These are phyloP conservation scores for Leccinum rimulosum DNA, from an alignment of 768 basidiomycete genomes.

Conservation along the genomic window DNA sequence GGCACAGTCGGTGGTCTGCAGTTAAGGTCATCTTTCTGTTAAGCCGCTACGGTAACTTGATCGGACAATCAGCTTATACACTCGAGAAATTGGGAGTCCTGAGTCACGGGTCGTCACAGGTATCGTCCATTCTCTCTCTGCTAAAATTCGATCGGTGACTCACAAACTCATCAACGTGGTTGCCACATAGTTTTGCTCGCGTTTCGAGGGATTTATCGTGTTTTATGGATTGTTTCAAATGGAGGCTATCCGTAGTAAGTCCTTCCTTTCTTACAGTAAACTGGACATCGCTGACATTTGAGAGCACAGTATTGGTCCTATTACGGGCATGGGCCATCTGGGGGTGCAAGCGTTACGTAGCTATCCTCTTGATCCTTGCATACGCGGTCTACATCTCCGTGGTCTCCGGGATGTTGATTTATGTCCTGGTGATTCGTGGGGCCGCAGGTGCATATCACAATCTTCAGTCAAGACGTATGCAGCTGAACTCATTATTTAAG, in stretches of 20 bases:
- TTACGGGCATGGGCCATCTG: slow-evolving; percentile 18
- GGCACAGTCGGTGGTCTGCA: slow-evolving; percentile 2
- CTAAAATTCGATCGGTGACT: too few relatives aligned
- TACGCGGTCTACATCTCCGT: slow-evolving; percentile 5
- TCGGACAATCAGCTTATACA: slow-evolving; percentile 4
- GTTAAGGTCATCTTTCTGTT: slow-evolving; percentile 13
- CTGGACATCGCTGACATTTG: neutral
- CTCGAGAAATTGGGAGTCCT: slow-evolving; percentile 12
- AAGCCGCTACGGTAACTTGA: slow-evolving; percentile 17
- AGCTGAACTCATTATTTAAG: neutral
- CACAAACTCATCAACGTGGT: neutral
- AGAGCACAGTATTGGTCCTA: slow-evolving; percentile 10
- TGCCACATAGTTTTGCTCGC: slow-evolving; percentile 8
- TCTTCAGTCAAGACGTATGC: neutral
- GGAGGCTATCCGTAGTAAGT: slow-evolving; percentile 16
- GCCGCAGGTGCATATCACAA: neutral
- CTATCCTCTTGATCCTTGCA: neutral
- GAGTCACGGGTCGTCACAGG: neutral
- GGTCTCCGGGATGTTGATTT: neutral
- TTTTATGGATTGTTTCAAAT: neutral
- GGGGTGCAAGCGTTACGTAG: slow-evolving; percentile 1
- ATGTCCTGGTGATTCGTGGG: neutral
- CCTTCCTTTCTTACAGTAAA: neutral
- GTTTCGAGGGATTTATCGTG: neutral
- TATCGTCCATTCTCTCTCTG: neutral